Conservation (phyloP, 805 yeast species). For the Candida ipomoeae region DNA sequence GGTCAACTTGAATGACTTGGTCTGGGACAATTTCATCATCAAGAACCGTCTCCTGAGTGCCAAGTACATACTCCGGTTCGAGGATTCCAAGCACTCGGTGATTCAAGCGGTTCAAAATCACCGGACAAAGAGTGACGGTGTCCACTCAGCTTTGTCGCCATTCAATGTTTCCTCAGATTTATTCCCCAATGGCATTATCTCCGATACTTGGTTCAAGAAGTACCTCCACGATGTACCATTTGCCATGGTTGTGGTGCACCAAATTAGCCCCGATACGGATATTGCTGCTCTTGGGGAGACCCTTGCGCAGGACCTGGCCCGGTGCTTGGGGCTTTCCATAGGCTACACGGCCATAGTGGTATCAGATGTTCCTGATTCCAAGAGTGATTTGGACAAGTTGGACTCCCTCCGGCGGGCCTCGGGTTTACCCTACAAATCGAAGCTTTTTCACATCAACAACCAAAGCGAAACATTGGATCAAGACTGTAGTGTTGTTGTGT, state of each 20-base stretch:
- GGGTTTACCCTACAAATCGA: conserved; percentile 28
- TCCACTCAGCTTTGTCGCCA: conserved; percentile 35
- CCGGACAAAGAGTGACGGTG: conserved; percentile 5
- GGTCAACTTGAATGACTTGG: conserved; percentile 18
- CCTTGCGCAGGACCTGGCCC: conserved; percentile 12
- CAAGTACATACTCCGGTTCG: conserved; percentile 26
- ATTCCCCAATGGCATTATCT: conserved; percentile 27
- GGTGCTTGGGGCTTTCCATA: conserved; percentile 5
- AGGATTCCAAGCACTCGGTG: conserved; percentile 3
- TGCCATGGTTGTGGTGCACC: conserved; percentile 23
- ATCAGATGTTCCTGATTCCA: conserved; percentile 12
- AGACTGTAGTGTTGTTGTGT: conserved; percentile 30
- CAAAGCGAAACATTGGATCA: conserved; percentile 14
- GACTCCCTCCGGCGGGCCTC: conserved; percentile 25
- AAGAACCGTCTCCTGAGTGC: conserved; percentile 32
- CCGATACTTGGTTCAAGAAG: conserved; percentile 34
- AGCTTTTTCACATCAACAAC: conserved; percentile 22
- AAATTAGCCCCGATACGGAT: conserved; percentile 12
- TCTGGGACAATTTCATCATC: conserved; percentile 39
- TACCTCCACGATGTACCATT: conserved; percentile 31
- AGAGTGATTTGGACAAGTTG: conserved; percentile 21
- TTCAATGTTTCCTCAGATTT: conserved; percentile 28
- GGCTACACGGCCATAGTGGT: conserved; percentile 25
- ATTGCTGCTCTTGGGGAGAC: conserved; percentile 10
- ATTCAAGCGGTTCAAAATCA: conserved; percentile 5